phyloP scores from a whole-genome alignment of 495 filamentous ascomycete species.

The Aspergillus conjunctus region DNA sequence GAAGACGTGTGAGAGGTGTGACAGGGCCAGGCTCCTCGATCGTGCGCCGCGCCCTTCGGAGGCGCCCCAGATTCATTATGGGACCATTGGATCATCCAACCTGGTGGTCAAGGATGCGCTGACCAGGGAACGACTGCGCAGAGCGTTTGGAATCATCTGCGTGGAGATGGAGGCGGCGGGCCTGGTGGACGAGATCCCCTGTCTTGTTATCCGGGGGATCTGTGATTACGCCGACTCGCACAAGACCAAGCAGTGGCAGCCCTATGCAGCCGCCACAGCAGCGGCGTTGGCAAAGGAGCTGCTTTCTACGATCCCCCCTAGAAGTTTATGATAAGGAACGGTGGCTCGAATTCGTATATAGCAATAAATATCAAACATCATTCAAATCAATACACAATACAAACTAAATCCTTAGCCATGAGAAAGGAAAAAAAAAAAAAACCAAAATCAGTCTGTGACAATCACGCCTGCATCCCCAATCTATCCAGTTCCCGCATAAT shows the following conservation, averaged over 20 bases:
- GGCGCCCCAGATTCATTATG: conserved; percentile 2
- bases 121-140: conserved; percentile 1
- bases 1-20: conserved; percentile 11
- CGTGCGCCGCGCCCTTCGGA: not conserved
- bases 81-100: conserved; percentile 11
- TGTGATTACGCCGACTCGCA: conserved; percentile 18
- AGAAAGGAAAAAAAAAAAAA: not conserved
- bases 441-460: not conserved
- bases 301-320: conserved; percentile 1
- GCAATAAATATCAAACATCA: no score
- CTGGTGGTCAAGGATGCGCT: conserved; percentile 8
- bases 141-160: conserved; percentile 1
- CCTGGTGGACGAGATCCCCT: conserved; percentile 1
- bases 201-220: conserved; percentile 9
- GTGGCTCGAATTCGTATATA: not conserved
- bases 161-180: conserved; percentile 14
- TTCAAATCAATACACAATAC: no score
- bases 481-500: not conserved
- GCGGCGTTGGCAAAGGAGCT: conserved; percentile 9
- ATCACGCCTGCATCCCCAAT: not conserved
- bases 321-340: no score
- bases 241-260: conserved; percentile 14
- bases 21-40: not conserved
- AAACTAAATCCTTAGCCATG: not conserved
- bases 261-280: conserved; percentile 8